phyloP scores from a whole-genome alignment of 768 basidiomycete genomes.

The Mycena epipterygia region DNA sequence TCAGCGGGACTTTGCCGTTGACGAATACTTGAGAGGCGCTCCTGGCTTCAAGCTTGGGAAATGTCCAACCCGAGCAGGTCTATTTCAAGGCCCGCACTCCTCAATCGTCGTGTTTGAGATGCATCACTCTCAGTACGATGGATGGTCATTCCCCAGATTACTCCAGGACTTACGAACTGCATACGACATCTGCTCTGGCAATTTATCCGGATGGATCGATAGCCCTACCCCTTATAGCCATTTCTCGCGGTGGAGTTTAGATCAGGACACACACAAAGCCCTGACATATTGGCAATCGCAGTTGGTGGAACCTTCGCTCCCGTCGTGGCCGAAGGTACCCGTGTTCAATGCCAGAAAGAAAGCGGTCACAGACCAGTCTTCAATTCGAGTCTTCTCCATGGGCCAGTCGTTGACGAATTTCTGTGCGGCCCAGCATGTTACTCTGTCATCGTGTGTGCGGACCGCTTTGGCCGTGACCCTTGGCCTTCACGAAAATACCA shows the following conservation, averaged over 20 bases:
- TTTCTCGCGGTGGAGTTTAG: constrained; percentile 4
- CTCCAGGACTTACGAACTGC: neutral
- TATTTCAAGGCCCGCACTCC: neutral
- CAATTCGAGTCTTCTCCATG: neutral
- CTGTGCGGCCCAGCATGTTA: constrained; percentile 1
- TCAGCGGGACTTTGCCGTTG: neutral
- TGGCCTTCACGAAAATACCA: neutral
- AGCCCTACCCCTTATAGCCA: constrained; percentile 3
- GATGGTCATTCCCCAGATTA: neutral
- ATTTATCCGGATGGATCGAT: neutral
- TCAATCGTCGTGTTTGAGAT: constrained; percentile 5
- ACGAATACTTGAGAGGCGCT: neutral
- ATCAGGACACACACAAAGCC: neutral
- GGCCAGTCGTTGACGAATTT: neutral
- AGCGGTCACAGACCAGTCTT: constrained; percentile 13
- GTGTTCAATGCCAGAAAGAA: constrained; percentile 2
- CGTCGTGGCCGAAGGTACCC: neutral
- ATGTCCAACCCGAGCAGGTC: neutral
- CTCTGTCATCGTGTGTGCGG: constrained; percentile 5
- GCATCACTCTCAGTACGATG: constrained; percentile 8
- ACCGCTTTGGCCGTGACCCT: constrained; percentile 9
- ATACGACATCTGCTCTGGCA: neutral
- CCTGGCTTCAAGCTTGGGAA: constrained; percentile 8
- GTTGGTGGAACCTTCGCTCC: neutral
- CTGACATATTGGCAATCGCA: neutral